Evolutionary conservation across 2,329 filamentous ascomycete species (phyloP).

Genomic region (Tolypocladium sp.): DNA sequence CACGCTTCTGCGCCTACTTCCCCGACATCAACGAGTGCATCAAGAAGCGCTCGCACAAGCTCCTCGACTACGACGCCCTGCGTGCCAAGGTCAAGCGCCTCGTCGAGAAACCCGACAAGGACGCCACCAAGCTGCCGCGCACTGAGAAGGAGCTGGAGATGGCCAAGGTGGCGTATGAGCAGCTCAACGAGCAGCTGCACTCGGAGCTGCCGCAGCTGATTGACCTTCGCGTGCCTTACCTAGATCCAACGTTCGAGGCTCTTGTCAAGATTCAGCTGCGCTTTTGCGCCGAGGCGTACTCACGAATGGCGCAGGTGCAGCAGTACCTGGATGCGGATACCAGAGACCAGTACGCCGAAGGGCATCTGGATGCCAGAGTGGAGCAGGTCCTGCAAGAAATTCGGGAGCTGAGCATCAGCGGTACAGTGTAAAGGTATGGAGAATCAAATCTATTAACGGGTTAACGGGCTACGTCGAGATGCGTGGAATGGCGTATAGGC

Average conservation of each 20-base stretch:
- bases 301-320: conserved; percentile 96
- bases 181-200: conserved; percentile 92
- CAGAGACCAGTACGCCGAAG: conserved; percentile 89
- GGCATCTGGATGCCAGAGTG: conserved; percentile 81
- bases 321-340: conserved; percentile 96
- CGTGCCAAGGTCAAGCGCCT: conserved; percentile 95
- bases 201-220: conserved; percentile 91
- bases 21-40: conserved; percentile 99
- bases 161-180: conserved; percentile 87
- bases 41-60: conserved; percentile 97
- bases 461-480: background rate
- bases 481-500: background rate
- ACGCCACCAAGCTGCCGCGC: conserved; percentile 89
- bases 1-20: conserved; percentile 95
- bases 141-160: conserved; percentile 95
- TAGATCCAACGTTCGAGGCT: conserved; percentile 94
- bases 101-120: conserved; percentile 97
- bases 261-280: conserved; percentile 96
- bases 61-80: conserved; percentile 94
- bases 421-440: conserved; percentile 42
- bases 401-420: conserved; percentile 85
- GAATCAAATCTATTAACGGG: background rate
- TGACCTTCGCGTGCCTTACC: conserved; percentile 90
- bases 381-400: conserved; percentile 97
- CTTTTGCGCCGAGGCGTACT: conserved; percentile 97